Evolutionary conservation across 768 basidiomycete species (phyloP).

Genomic region (Kwoniella botswanensis): DNA sequence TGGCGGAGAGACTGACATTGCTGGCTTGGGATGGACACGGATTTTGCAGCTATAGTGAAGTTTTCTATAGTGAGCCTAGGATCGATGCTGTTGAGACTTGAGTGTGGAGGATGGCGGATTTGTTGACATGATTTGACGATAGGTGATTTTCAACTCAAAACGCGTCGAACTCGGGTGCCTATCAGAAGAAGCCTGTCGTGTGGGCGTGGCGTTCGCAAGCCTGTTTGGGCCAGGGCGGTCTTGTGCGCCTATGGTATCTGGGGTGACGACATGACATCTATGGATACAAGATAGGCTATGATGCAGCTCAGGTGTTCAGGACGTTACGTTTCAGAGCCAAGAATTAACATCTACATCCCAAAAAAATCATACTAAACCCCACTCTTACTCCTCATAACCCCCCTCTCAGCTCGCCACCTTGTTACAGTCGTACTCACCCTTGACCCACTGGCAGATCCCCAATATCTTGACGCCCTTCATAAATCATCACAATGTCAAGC

Average conservation of each 20-base stretch:
- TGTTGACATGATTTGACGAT: not conserved
- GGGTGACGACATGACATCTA: not conserved
- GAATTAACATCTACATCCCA: not conserved
- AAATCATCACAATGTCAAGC: constrained; percentile 17
- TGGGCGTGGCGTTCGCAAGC: too few relatives aligned
- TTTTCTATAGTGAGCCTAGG: too few relatives aligned
- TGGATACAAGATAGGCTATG: too few relatives aligned
- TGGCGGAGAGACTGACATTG: not conserved
- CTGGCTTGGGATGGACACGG: too few relatives aligned
- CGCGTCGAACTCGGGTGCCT: not conserved
- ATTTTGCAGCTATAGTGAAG: too few relatives aligned
- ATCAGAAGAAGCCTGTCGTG: not conserved
- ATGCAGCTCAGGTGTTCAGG: too few relatives aligned
- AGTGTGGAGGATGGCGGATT: not conserved
- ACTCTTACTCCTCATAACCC: not conserved
- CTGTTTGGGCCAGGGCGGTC: not conserved
- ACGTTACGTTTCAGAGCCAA: not conserved
- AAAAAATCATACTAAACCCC: not conserved
- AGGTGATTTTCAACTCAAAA: not conserved
- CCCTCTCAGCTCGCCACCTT: too few relatives aligned
- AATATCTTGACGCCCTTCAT: not conserved
- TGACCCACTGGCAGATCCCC: not conserved
- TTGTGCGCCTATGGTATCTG: not conserved
- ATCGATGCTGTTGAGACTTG: too few relatives aligned
- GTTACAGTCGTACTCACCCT: not conserved